Evolutionary conservation across 2,329 filamentous ascomycete species (phyloP).

Genomic region (Aspergillus ibericus): DNA sequence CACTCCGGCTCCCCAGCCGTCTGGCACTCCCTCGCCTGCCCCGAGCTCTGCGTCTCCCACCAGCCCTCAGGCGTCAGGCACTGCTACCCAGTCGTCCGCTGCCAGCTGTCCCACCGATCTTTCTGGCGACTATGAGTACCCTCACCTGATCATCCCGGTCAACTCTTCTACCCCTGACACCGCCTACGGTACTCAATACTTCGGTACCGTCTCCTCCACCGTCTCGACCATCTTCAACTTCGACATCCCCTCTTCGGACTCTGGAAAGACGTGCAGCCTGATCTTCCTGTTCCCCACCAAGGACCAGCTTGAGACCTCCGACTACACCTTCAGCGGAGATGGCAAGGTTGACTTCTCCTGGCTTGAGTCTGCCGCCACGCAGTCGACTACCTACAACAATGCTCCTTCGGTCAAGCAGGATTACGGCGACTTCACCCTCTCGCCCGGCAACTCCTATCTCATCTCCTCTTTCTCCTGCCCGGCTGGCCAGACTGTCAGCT

Average conservation of each 20-base stretch:
- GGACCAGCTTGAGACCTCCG: conserved; percentile 59
- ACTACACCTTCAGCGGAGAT: conserved; percentile 55
- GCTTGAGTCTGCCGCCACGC: conserved; percentile 49
- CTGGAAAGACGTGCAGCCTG: conserved; percentile 62
- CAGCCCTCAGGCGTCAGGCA: conserved; percentile 16
- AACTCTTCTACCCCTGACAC: conserved; percentile 55
- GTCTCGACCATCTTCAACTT: conserved; percentile 68
- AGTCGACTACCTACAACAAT: conserved; percentile 56
- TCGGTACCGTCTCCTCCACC: conserved; percentile 55
- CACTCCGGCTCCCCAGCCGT: background rate
- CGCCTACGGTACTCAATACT: conserved; percentile 55
- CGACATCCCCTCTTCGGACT: conserved; percentile 57
- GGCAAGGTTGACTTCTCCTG: conserved; percentile 56
- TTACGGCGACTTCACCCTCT: conserved; percentile 47
- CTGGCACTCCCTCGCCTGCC: background rate
- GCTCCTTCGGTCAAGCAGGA: conserved; percentile 49
- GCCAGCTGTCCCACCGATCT: conserved; percentile 49
- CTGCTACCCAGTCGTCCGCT: conserved; percentile 14
- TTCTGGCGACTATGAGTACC: conserved; percentile 54
- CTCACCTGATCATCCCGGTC: conserved; percentile 64
- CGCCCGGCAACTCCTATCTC: conserved; percentile 56
- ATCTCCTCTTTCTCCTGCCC: conserved; percentile 58
- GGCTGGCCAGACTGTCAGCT: conserved; percentile 53
- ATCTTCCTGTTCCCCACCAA: conserved; percentile 65
- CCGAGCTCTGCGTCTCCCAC: conserved; percentile 1